phyloP scores from a whole-genome alignment of 257 asterid species.

The Avicennia marina region DNA sequence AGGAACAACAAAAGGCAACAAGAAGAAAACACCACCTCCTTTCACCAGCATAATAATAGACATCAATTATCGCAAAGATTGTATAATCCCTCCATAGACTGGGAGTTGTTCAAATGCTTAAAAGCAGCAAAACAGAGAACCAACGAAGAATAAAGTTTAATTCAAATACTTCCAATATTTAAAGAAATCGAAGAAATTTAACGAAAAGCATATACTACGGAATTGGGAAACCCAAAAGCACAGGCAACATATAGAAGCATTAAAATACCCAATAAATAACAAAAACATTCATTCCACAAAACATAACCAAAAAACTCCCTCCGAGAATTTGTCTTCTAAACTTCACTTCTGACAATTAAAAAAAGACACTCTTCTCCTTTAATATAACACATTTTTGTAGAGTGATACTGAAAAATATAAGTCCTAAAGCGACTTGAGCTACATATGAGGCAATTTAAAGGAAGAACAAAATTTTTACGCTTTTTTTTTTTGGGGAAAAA shows the following conservation, averaged over 20 bases:
- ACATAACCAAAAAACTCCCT: neutral
- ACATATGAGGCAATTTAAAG: constrained; percentile 4
- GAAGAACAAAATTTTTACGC: neutral
- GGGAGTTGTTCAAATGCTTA: neutral
- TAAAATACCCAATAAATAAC: neutral
- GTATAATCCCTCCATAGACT: neutral
- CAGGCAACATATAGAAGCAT: neutral
- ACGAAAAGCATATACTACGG: neutral
- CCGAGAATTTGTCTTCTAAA: neutral
- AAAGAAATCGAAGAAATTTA: neutral
- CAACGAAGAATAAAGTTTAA: constrained; percentile 1
- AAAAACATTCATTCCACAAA: neutral
- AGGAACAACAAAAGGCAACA: constrained; percentile 11
- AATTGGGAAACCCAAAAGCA: neutral
- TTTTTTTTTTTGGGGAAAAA: neutral
- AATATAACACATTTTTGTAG: neutral
- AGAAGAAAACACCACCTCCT: too few relatives aligned
- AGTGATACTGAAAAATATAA: neutral
- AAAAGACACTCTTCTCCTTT: constrained; percentile 4
- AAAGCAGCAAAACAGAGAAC: neutral
- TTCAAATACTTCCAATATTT: neutral
- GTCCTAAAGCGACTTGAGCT: constrained; percentile 8
- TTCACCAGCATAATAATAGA: neutral
- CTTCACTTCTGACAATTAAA: neutral
- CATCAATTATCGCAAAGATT: constrained; percentile 3